Conservation (phyloP, 495 filamentous ascomycete genomes). For the Cladorrhinum samala region DNA sequence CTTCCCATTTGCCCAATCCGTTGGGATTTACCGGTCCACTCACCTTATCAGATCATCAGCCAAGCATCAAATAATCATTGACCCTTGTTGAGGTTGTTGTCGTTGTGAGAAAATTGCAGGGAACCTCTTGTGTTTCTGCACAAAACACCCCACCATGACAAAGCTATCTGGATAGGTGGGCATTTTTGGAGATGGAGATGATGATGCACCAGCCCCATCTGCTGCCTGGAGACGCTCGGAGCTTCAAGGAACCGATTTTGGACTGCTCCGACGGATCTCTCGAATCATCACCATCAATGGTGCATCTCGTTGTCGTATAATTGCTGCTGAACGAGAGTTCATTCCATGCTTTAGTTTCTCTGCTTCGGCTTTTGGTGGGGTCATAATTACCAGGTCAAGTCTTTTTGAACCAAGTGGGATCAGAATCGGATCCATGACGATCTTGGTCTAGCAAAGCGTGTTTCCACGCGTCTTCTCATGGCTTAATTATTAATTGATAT, state of each 20-base stretch:
- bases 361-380: neutral
- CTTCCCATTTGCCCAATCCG: neutral
- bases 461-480: neutral
- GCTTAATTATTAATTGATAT: neutral
- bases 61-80: neutral
- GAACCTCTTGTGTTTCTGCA: too few relatives aligned
- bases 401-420: too few relatives aligned
- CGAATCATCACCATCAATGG: too few relatives aligned
- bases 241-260: too few relatives aligned
- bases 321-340: too few relatives aligned
- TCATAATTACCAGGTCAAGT: neutral
- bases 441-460: neutral
- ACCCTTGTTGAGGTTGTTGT: neutral
- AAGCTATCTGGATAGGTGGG: too few relatives aligned
- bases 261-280: too few relatives aligned
- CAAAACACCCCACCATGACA: neutral
- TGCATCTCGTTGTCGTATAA: too few relatives aligned
- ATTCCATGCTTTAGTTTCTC: too few relatives aligned
- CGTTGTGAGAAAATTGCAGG: neutral
- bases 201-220: neutral
- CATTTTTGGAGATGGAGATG: too few relatives aligned
- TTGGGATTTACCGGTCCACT: neutral
- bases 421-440: too few relatives aligned
- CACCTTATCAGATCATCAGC: constrained; percentile 11
- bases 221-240: neutral